Conservation (phyloP, 208 protist genomes). For the Angomonas desouzai region DNA sequence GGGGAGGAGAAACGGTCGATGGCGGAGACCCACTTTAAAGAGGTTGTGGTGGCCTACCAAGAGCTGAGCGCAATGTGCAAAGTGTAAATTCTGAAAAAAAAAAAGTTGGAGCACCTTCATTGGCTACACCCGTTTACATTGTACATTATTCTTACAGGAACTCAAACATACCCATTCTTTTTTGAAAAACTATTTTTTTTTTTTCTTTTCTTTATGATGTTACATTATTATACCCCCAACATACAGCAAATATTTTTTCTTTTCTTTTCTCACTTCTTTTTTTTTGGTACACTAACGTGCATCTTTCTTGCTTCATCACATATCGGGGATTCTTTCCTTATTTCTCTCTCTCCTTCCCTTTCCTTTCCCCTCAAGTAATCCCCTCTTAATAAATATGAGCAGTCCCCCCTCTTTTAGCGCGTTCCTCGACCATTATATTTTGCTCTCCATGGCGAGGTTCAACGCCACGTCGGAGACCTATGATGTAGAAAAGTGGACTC, state of each 20-base stretch:
- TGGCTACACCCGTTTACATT: too few species aligned
- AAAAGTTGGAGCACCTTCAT: too few species aligned
- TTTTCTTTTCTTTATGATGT: slow-evolving; percentile 5
- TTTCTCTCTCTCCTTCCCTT: slow-evolving; percentile 13
- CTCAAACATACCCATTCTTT: neutral
- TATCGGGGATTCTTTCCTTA: too few species aligned
- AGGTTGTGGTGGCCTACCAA: slow-evolving; percentile 72
- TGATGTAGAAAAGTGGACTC: slow-evolving; percentile 40
- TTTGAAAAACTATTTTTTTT: slow-evolving; percentile 5
- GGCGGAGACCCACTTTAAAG: slow-evolving; percentile 83
- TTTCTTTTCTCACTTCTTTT: neutral
- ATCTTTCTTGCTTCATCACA: neutral
- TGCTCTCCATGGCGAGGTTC: slow-evolving; percentile 78
- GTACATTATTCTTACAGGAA: too few species aligned
- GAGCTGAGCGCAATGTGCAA: slow-evolving; percentile 47
- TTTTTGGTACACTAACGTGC: slow-evolving; percentile 9
- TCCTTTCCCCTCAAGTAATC: neutral
- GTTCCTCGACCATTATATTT: slow-evolving; percentile 85
- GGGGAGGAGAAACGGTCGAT: slow-evolving; percentile 34
- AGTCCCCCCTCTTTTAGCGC: slow-evolving; percentile 22
- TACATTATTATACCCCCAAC: neutral
- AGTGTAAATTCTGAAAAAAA: too few species aligned
- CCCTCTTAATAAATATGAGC: neutral
- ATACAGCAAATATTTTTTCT: neutral
- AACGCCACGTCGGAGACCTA: slow-evolving; percentile 21